Percentiles rank a stretch among this genome's conserved stretches.
Conservation (phyloP, 2,329 filamentous ascomycete genomes). For the Stachybotrys chartarum region DNA sequence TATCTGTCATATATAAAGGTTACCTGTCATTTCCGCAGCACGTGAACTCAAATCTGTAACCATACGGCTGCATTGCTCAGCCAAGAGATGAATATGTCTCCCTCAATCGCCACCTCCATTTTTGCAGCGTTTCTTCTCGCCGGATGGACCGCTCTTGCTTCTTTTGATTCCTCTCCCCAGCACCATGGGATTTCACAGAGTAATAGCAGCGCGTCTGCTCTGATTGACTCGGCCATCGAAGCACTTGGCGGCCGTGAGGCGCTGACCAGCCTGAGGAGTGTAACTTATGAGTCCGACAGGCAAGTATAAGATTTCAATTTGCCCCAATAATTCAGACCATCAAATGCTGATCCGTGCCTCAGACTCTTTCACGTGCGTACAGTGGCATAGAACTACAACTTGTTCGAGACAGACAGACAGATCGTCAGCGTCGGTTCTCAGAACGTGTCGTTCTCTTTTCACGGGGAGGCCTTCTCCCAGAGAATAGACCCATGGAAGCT, state of each 20-base stretch:
- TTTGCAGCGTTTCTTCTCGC: neutral
- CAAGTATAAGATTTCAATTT: neutral
- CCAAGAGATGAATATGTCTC: neutral
- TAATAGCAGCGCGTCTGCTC: neutral
- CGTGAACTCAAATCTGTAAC: neutral
- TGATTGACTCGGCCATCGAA: neutral
- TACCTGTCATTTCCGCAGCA: neutral
- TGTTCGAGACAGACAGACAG: slow-evolving; percentile 4
- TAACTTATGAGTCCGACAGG: slow-evolving; percentile 1
- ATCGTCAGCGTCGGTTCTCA: slow-evolving; percentile 3
- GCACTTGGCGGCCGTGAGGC: neutral
- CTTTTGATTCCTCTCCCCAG: neutral
- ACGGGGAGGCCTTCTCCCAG: neutral
- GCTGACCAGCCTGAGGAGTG: neutral
- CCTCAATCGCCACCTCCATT: neutral
- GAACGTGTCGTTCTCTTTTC: slow-evolving; percentile 5
- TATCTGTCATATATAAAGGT: neutral
- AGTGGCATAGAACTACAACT: slow-evolving; percentile 6
- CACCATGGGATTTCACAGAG: neutral
- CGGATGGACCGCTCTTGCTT: neutral
- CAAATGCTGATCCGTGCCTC: neutral
- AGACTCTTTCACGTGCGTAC: slow-evolving; percentile 4
- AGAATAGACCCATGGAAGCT: slow-evolving; percentile 3
- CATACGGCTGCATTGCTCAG: neutral
- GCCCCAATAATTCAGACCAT: neutral